Evolutionary conservation across 495 filamentous ascomycete genomes (phyloP), one percentile per base, ranked within the genome.

Genomic region (Aspergillus incahuasiensis): DNA sequence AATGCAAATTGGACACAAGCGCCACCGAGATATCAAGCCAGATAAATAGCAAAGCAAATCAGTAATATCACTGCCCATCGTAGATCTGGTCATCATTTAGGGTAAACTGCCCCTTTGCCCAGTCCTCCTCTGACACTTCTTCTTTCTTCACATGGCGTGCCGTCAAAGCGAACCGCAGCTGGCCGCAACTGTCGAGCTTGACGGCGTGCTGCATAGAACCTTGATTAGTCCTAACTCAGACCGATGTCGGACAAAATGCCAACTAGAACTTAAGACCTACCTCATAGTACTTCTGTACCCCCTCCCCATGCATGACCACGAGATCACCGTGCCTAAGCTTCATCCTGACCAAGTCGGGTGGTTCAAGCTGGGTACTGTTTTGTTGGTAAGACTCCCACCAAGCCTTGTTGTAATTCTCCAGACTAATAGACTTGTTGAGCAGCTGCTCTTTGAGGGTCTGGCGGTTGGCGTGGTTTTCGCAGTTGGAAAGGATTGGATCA

Each of bases 231-330:
- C n/a, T n/a, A n/a, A n/a, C n/a, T n/a, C n/a, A n/a, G n/a, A n/a
- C n/a, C n/a, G n/a, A n/a, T n/a, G n/a, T n/a, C n/a, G n/a, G n/a
- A 18, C 6, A 18, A 25, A 28, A 12, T 28, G 0, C 21, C 18
- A 47, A n/a, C 12, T 2, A 22, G 20, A n/a, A 9, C 20, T 28
- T 38, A n/a, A 18, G 15, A n/a, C 77, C 48, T 63, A 86, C 87
- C 68, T 91, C 88, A 56, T 84, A 92, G 28, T 79, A 76, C 57
- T 80, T 79, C 62, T 95, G 91, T 25, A 95, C 81, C 1, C 73
- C 63, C 0, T 72, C 72, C 0, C 90, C 91, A 62, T 90, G 82
- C 91, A 95, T 95, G 2, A 95, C 77, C 22, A 95, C 78, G 43
- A 92, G 75, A 63, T 95, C 90, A 0, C 91, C 91, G 65, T 95